A percentile compares a stretch with the other conserved stretches of the same genome.
Evolutionary conservation across 768 basidiomycete genomes (phyloP).

Genomic region (Termitomyces sp.): DNA sequence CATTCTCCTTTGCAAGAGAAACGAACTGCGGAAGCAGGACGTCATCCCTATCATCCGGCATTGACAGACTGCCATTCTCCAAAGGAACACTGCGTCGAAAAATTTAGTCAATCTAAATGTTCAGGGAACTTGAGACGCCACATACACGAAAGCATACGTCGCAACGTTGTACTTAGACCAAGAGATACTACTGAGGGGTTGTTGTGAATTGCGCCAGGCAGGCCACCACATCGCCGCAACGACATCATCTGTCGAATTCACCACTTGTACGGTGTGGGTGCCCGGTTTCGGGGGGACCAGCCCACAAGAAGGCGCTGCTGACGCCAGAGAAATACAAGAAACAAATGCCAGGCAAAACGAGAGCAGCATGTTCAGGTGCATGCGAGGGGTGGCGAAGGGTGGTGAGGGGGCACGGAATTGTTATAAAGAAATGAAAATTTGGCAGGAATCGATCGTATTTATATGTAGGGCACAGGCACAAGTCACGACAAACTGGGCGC

Average conservation of each 20-base stretch:
- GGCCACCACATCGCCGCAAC: conserved; percentile 55
- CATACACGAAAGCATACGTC: conserved; percentile 49
- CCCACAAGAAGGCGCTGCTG: conserved; percentile 28
- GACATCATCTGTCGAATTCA: conserved; percentile 22
- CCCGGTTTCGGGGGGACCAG: conserved; percentile 25
- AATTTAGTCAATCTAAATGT: background rate
- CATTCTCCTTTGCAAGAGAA: conserved; percentile 37
- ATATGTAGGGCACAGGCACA: background rate
- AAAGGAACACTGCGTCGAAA: conserved; percentile 30
- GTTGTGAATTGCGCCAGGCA: conserved; percentile 41
- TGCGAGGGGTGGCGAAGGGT: background rate
- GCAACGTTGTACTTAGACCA: conserved; percentile 53
- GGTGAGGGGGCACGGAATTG: background rate
- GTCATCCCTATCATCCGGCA: conserved; percentile 27
- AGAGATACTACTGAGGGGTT: conserved; percentile 40
- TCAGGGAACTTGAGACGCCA: background rate
- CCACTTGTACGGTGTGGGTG: background rate
- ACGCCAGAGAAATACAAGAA: conserved; percentile 25
- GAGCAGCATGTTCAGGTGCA: conserved; percentile 2
- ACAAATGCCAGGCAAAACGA: conserved; percentile 5
- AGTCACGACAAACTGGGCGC: background rate
- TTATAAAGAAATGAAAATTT: background rate
- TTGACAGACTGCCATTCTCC: conserved; percentile 24
- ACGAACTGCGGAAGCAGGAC: conserved; percentile 56
- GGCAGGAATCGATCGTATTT: background rate